Percentiles rank a stretch among this genome's conserved stretches.
Conservation (phyloP, 208 protist genomes). For the Leishmania mexicana region DNA sequence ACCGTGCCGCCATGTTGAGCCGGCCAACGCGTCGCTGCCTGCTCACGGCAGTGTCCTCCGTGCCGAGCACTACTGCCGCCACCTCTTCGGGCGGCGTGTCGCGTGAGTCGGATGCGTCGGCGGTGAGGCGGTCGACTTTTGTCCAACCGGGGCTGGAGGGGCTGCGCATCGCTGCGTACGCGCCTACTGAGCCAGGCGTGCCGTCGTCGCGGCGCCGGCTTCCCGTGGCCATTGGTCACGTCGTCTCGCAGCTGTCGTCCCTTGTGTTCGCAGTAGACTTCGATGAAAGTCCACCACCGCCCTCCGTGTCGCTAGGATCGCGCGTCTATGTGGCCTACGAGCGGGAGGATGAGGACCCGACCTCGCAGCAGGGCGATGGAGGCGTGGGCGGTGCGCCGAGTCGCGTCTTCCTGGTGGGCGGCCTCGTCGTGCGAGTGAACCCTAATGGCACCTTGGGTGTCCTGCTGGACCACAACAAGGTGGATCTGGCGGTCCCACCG, state of each 20-base stretch:
- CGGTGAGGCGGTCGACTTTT: constrained; percentile 29
- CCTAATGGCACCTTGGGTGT: constrained; percentile 82
- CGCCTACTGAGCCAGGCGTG: constrained; percentile 17
- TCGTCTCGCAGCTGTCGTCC: constrained; percentile 76
- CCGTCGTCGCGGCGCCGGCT: constrained; percentile 30
- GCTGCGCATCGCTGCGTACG: constrained; percentile 64
- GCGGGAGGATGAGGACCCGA: constrained; percentile 19
- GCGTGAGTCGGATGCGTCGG: constrained; percentile 4
- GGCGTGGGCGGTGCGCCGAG: background rate
- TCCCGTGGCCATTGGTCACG: constrained; percentile 69
- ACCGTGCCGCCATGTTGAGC: background rate
- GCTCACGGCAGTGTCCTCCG: background rate
- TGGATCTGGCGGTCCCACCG: constrained; percentile 81
- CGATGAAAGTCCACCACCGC: constrained; percentile 11
- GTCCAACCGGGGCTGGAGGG: constrained; percentile 51
- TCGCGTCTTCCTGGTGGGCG: constrained; percentile 53
- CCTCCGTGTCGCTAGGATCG: constrained; percentile 42
- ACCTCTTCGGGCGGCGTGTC: constrained; percentile 1
- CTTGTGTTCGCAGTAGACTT: constrained; percentile 77
- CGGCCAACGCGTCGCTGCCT: constrained; percentile 9
- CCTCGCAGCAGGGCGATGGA: background rate
- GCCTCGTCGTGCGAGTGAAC: constrained; percentile 77
- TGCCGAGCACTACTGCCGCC: background rate
- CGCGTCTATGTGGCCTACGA: constrained; percentile 62
- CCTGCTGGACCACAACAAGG: constrained; percentile 80